phyloP scores from a whole-genome alignment of 2,329 filamentous ascomycete genomes.

The Plenodomus lindquistii region DNA sequence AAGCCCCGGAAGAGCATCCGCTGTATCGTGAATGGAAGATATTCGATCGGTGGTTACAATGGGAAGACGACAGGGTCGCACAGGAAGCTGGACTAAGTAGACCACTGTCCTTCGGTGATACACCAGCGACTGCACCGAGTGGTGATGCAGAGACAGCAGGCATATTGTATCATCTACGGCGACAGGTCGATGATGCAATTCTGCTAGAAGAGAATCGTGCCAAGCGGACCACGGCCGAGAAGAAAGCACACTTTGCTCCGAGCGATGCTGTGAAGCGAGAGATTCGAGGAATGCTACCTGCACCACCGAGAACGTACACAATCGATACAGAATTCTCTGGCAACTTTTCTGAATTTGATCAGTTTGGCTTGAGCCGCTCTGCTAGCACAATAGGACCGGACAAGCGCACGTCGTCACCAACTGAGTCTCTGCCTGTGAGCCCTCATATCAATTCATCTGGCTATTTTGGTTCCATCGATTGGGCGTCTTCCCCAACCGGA shows the following conservation, averaged over 20 bases:
- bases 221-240: constrained; percentile 30
- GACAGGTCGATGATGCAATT: constrained; percentile 37
- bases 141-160: constrained; percentile 32
- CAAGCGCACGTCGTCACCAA: constrained; percentile 11
- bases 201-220: constrained; percentile 36
- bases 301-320: constrained; percentile 31
- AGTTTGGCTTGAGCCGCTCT: constrained; percentile 14
- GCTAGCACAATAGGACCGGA: constrained; percentile 15
- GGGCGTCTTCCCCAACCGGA: constrained; percentile 15
- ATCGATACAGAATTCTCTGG: constrained; percentile 28
- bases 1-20: constrained; percentile 32
- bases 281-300: constrained; percentile 27
- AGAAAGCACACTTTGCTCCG: constrained; percentile 30
- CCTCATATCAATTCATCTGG: constrained; percentile 14
- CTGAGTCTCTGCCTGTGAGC: constrained; percentile 16
- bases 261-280: constrained; percentile 35
- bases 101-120: constrained; percentile 26
- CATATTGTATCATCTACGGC: constrained; percentile 30
- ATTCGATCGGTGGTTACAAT: constrained; percentile 33
- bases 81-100: constrained; percentile 19
- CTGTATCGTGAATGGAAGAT: constrained; percentile 37
- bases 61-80: constrained; percentile 31
- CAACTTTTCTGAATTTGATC: constrained; percentile 19
- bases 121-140: constrained; percentile 16
- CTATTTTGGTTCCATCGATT: constrained; percentile 20